Conservation (phyloP, 371 early-diverging fungal genomes). For the Mucor lusitanicus region DNA sequence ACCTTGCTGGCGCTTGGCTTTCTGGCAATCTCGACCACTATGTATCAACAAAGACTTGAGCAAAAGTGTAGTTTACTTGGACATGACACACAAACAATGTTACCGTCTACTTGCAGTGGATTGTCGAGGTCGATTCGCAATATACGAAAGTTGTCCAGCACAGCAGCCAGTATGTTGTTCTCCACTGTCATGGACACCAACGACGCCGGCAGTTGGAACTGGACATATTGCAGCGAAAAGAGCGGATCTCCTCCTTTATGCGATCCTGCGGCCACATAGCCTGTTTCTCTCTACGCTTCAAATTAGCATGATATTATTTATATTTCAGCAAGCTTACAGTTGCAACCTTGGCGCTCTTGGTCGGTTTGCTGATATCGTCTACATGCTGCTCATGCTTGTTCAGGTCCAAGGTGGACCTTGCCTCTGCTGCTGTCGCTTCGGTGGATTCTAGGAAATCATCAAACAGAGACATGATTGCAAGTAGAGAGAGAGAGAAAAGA, state of each 20-base stretch:
- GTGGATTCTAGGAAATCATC: slow-evolving; percentile 42
- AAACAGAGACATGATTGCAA: slow-evolving; percentile 37
- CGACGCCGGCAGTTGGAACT: slow-evolving; percentile 74
- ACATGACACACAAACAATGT: slow-evolving; percentile 13
- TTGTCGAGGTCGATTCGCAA: slow-evolving; percentile 75
- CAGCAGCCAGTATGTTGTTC: slow-evolving; percentile 78
- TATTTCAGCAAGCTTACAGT: neutral
- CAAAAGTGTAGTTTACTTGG: no score
- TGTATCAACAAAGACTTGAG: no score
- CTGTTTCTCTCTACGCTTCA: slow-evolving; percentile 49
- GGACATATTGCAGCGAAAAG: slow-evolving; percentile 81
- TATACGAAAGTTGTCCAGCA: slow-evolving; percentile 64
- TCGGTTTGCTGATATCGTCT: neutral
- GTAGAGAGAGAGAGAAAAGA: neutral
- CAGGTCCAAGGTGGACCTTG: neutral
- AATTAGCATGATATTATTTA: slow-evolving; percentile 7
- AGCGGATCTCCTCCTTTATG: slow-evolving; percentile 56
- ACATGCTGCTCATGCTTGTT: neutral
- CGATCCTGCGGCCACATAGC: slow-evolving; percentile 54
- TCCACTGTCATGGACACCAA: slow-evolving; percentile 74
- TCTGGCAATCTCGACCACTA: slow-evolving; percentile 79
- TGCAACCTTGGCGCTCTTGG: neutral
- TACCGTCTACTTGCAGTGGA: slow-evolving; percentile 36
- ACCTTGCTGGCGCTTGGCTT: slow-evolving; percentile 66
- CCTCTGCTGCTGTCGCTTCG: neutral